Percentiles rank a stretch among this genome's conserved stretches.
These are phyloP conservation scores for Dipodascus albidus DNA, from an alignment of 805 yeast genomes.

Conservation along the genomic window DNA sequence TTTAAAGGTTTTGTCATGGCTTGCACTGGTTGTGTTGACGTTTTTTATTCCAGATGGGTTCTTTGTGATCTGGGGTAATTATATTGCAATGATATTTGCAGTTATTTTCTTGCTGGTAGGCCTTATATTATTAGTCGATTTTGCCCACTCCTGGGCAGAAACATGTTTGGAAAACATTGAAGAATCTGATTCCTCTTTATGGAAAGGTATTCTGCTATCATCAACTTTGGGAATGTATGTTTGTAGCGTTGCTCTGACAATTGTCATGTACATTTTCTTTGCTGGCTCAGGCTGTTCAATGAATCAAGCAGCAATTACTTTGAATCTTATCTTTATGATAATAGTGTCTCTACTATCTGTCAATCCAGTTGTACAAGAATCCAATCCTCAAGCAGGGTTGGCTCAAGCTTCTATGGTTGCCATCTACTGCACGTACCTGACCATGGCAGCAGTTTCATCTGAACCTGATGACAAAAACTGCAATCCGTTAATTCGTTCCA, in stretches of 20 bases:
- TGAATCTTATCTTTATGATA: slow-evolving; percentile 58
- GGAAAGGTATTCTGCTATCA: slow-evolving; percentile 74
- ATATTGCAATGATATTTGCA: slow-evolving; percentile 74
- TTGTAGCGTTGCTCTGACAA: slow-evolving; percentile 58
- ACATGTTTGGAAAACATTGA: slow-evolving; percentile 86
- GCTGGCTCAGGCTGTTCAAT: slow-evolving; percentile 72
- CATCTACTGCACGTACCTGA: slow-evolving; percentile 81
- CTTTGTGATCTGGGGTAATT: slow-evolving; percentile 83
- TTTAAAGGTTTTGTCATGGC: slow-evolving; percentile 52
- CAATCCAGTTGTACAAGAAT: slow-evolving; percentile 76
- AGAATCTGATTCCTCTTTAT: slow-evolving; percentile 51
- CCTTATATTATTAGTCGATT: slow-evolving; percentile 79
- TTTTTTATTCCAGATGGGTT: slow-evolving; percentile 81
- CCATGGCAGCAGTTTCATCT: slow-evolving; percentile 85
- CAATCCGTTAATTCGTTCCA: slow-evolving; percentile 82
- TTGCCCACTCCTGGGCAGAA: slow-evolving; percentile 98
- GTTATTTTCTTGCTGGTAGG: slow-evolving; percentile 84
- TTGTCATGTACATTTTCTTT: slow-evolving; percentile 72
- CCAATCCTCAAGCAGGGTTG: slow-evolving; percentile 88
- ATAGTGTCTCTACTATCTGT: slow-evolving; percentile 62
- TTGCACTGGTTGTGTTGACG: slow-evolving; percentile 42
- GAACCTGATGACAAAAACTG: slow-evolving; percentile 93
- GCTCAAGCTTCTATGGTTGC: slow-evolving; percentile 97
- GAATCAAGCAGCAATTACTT: slow-evolving; percentile 77
- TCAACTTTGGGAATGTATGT: slow-evolving; percentile 83